phyloP scores from a whole-genome alignment of 176 grass and related monocot genomes.

The Olyra latifolia region DNA sequence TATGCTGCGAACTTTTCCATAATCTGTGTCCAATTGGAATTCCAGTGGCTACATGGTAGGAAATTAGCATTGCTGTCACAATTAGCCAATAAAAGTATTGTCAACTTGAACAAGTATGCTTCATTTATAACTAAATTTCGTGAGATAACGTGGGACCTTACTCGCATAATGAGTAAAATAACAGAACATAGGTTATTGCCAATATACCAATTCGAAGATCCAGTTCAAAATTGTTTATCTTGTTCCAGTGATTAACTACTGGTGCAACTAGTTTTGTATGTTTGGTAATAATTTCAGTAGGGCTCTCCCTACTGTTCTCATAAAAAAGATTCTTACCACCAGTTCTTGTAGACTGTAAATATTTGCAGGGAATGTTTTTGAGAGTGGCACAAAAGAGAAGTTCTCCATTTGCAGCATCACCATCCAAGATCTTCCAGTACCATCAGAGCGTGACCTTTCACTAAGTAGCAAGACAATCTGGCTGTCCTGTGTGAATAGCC shows the following conservation, averaged over 20 bases:
- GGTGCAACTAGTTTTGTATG: neutral
- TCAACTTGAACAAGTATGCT: slow-evolving; percentile 1
- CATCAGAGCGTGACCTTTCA: slow-evolving; percentile 60
- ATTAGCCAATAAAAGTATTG: slow-evolving; percentile 4
- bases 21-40: slow-evolving; percentile 51
- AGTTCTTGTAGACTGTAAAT: slow-evolving; percentile 56
- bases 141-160: neutral
- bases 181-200: neutral
- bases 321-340: slow-evolving; percentile 45
- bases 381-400: slow-evolving; percentile 70
- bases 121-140: neutral
- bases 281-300: neutral
- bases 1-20: slow-evolving; percentile 79
- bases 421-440: slow-evolving; percentile 59
- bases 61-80: slow-evolving; percentile 19
- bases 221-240: neutral
- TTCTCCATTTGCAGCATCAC: slow-evolving; percentile 70
- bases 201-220: neutral
- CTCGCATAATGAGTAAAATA: neutral
- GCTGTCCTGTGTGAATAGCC: slow-evolving; percentile 61
- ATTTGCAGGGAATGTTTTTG: slow-evolving; percentile 41
- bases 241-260: slow-evolving; percentile 9
- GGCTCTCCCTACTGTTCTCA: neutral
- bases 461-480: slow-evolving; percentile 81
- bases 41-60: slow-evolving; percentile 32